These are phyloP conservation scores for Spinacia oleracea DNA, from an alignment of 179 eudicot genomes.

Conservation along the genomic window DNA sequence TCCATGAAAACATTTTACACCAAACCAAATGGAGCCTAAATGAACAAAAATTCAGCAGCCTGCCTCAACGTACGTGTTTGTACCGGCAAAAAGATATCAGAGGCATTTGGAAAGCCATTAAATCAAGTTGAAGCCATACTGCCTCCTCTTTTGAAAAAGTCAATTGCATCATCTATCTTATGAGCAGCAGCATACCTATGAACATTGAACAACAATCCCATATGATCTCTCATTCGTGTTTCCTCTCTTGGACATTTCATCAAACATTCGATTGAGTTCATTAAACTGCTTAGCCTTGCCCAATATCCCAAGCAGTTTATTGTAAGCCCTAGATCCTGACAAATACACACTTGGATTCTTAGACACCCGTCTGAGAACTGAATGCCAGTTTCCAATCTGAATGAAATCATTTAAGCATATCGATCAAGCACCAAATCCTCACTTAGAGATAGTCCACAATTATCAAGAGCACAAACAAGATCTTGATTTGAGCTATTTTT, in stretches of 20 bases:
- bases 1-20: too few relatives aligned
- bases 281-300: conserved; percentile 68
- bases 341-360: conserved; percentile 39
- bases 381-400: conserved; percentile 70
- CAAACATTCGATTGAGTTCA: conserved; percentile 51
- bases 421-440: conserved; percentile 59
- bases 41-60: conserved; percentile 68
- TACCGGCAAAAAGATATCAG: conserved; percentile 64
- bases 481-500: conserved; percentile 39
- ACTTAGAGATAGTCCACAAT: conserved; percentile 32
- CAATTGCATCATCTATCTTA: conserved; percentile 59
- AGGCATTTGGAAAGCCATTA: conserved; percentile 65
- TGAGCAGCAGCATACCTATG: conserved; percentile 76
- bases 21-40: too few relatives aligned
- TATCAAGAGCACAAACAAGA: conserved; percentile 37
- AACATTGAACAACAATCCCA: conserved; percentile 53
- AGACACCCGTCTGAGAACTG: conserved; percentile 66
- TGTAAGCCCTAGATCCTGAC: conserved; percentile 44
- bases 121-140: conserved; percentile 55
- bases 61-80: conserved; percentile 83
- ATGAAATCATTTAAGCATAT: conserved; percentile 58
- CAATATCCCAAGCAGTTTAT: conserved; percentile 67
- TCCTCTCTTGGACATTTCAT: conserved; percentile 64
- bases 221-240: conserved; percentile 57
- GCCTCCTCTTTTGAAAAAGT: conserved; percentile 56